Percentiles rank a stretch among this genome's conserved stretches.
Evolutionary conservation across 768 basidiomycete species (phyloP).

Genomic region (Tulasnella sp.): DNA sequence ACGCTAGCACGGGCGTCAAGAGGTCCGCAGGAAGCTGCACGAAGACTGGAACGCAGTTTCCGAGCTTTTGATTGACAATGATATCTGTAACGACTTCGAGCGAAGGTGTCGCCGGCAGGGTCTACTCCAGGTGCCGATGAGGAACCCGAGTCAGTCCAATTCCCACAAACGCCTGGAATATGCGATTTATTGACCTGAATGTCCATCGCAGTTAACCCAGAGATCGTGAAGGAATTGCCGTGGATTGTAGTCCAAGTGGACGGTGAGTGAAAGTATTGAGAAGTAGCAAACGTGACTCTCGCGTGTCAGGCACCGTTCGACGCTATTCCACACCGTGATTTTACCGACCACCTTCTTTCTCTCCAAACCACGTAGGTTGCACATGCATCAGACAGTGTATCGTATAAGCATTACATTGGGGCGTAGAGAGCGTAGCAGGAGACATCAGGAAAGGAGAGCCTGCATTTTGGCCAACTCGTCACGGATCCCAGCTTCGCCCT

Average conservation of each 20-base stretch:
- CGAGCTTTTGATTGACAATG: constrained; percentile 66
- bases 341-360: background rate
- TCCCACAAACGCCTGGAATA: background rate
- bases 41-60: constrained; percentile 90
- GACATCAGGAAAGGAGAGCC: background rate
- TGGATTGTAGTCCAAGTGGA: background rate
- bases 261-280: background rate
- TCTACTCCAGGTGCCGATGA: constrained; percentile 8
- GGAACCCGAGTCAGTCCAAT: background rate
- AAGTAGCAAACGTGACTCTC: background rate
- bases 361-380: background rate
- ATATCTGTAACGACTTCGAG: constrained; percentile 62
- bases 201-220: background rate
- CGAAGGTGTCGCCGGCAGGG: constrained; percentile 53
- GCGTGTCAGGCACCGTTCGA: background rate
- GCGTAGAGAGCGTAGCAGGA: background rate
- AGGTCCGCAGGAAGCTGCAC: constrained; percentile 91
- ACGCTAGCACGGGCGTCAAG: constrained; percentile 93
- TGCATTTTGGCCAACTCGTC: constrained; percentile 50
- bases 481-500: constrained; percentile 73
- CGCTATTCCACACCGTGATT: background rate
- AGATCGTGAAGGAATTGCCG: background rate
- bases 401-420: background rate
- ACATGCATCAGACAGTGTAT: background rate
- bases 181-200: background rate